Percentiles rank a stretch among this genome's conserved stretches.
These are phyloP conservation scores for Aspergillus thermomutatus DNA, from an alignment of 2,329 filamentous ascomycete species.

Conservation along the genomic window DNA sequence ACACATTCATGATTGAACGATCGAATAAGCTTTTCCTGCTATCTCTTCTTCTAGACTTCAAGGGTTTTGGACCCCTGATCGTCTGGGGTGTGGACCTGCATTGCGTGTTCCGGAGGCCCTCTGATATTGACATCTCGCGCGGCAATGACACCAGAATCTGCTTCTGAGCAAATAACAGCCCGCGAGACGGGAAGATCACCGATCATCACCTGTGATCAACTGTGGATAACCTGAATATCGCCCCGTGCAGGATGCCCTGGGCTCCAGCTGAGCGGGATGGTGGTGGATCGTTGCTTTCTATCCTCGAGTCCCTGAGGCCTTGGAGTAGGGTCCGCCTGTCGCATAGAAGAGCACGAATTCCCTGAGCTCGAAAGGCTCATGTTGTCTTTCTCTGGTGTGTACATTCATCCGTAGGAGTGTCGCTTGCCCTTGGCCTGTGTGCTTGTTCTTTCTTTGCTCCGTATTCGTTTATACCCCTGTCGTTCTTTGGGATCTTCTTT, in stretches of 20 bases:
- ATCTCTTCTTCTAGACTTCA: background rate
- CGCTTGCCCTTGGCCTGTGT: background rate
- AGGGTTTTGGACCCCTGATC: conserved; percentile 7
- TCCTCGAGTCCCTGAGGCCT: conserved; percentile 1
- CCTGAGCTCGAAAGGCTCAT: background rate
- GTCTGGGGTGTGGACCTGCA: conserved; percentile 14
- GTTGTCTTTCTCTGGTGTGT: background rate
- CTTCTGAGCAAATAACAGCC: conserved; percentile 11
- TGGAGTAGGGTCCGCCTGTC: background rate
- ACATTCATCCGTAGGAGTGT: background rate
- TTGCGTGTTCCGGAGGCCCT: conserved; percentile 17
- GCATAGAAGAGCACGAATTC: background rate
- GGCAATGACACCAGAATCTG: background rate
- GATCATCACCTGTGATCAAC: conserved; percentile 15
- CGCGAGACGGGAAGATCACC: conserved; percentile 8
- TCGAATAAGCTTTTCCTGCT: conserved; percentile 13
- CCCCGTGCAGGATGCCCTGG: conserved; percentile 3
- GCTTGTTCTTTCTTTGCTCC: background rate
- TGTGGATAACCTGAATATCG: conserved; percentile 5
- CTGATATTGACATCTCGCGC: conserved; percentile 14
- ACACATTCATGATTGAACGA: background rate
- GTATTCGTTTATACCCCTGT: background rate
- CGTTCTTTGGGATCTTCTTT: background rate
- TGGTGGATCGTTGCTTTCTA: background rate
- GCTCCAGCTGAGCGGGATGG: conserved; percentile 2